These are phyloP conservation scores for Trypanosoma cruzi DNA, from an alignment of 208 protist genomes.

Conservation along the genomic window DNA sequence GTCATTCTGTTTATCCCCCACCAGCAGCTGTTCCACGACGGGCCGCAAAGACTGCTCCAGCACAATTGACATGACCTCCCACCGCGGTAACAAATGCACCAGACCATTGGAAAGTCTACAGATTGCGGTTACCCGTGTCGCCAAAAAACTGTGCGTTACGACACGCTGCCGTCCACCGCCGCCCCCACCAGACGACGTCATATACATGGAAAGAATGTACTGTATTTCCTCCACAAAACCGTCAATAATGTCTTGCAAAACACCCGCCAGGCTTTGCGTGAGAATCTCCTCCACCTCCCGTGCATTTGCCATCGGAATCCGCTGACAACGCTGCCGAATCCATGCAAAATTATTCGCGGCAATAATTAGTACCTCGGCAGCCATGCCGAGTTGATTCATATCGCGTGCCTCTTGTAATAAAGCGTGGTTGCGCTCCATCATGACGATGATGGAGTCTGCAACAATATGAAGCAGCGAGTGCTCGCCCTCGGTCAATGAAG, in stretches of 20 bases:
- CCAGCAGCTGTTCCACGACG: constrained; percentile 18
- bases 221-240: constrained; percentile 15
- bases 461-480: constrained; percentile 9
- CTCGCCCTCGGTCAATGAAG: background rate
- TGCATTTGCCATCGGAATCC: background rate
- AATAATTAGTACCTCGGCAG: constrained; percentile 16
- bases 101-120: constrained; percentile 10
- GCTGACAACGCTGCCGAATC: constrained; percentile 11
- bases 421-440: constrained; percentile 22
- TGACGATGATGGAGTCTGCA: constrained; percentile 15
- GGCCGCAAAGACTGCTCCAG: constrained; percentile 22
- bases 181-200: background rate
- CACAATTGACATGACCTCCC: constrained; percentile 12
- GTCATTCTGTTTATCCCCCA: background rate
- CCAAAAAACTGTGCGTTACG: constrained; percentile 5
- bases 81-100: constrained; percentile 3
- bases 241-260: constrained; percentile 25
- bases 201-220: constrained; percentile 9
- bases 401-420: constrained; percentile 10
- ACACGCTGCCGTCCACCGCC: background rate
- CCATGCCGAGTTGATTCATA: background rate
- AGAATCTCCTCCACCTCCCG: constrained; percentile 18
- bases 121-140: background rate
- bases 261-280: constrained; percentile 9
- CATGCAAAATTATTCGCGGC: constrained; percentile 29